A percentile compares a stretch with the other conserved stretches of the same genome.
These are phyloP conservation scores for Salvia rosmarinus DNA, from an alignment of 257 asterid genomes.

Conservation along the genomic window DNA sequence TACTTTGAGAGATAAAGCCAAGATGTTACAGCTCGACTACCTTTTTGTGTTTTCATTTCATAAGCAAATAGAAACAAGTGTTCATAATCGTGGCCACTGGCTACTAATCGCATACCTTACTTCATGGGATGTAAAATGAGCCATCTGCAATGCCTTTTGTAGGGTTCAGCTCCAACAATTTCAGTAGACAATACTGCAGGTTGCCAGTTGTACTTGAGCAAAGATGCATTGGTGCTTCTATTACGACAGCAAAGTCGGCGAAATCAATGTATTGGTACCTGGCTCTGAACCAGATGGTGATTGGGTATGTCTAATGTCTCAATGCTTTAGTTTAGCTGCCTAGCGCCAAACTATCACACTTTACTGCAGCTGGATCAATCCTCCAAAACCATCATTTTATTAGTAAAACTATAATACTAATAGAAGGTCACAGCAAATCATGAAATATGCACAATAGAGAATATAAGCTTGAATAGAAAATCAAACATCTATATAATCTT, in stretches of 20 bases:
- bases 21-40: background rate
- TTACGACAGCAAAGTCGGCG: conserved; percentile 95
- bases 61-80: background rate
- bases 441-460: background rate
- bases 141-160: conserved; percentile 23
- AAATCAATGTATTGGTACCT: conserved; percentile 86
- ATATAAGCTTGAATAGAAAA: background rate
- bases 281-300: conserved; percentile 79
- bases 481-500: background rate
- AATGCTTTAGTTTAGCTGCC: conserved; percentile 6
- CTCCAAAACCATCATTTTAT: background rate
- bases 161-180: conserved; percentile 96
- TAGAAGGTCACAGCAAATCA: no score
- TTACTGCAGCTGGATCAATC: background rate
- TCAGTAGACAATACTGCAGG: conserved; percentile 94
- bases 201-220: conserved; percentile 88
- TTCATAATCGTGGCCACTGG: no score
- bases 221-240: conserved; percentile 82
- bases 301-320: conserved; percentile 89
- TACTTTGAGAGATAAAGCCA: background rate
- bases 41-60: background rate
- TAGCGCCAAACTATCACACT: background rate
- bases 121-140: background rate
- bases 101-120: background rate
- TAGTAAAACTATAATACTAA: no score